Conservation (phyloP, 1,284 basidiomycete species). For the Singerocomus rubriflavus region DNA sequence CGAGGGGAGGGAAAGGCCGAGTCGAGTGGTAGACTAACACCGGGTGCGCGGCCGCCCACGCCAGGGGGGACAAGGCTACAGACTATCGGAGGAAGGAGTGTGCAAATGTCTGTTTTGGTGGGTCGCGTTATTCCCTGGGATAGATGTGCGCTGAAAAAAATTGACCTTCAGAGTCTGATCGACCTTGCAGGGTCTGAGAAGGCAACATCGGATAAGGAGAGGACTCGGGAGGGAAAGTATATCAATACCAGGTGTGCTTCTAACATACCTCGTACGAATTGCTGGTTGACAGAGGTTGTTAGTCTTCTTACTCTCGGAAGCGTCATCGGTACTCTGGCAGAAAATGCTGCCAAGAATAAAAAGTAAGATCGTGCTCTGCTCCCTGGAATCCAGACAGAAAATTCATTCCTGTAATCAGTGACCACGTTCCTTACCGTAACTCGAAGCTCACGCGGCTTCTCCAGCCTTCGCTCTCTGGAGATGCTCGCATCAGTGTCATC, state of each 20-base stretch:
- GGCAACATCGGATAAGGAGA: conserved; percentile 89
- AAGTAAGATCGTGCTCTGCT: conserved; percentile 37
- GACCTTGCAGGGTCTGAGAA: conserved; percentile 98
- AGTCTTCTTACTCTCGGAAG: conserved; percentile 87
- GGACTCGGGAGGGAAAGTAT: conserved; percentile 89
- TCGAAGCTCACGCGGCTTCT: conserved; percentile 93
- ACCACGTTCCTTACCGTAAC: conserved; percentile 94
- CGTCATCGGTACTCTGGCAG: conserved; percentile 86
- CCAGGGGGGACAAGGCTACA: conserved; percentile 65
- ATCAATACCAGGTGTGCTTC: conserved; percentile 79
- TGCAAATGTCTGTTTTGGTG: conserved; percentile 79
- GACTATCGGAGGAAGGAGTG: conserved; percentile 67
- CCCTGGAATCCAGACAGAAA: not conserved
- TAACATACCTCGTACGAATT: not conserved
- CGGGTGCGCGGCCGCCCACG: conserved; percentile 59
- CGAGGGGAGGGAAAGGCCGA: conserved; percentile 46
- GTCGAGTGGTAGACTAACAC: conserved; percentile 51
- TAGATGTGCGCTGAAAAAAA: conserved; percentile 21
- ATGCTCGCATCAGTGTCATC: conserved; percentile 94
- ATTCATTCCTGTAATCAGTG: conserved; percentile 39
- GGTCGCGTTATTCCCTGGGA: conserved; percentile 17
- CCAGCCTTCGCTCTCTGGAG: conserved; percentile 91
- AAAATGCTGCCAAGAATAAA: conserved; percentile 79
- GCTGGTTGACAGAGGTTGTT: conserved; percentile 1
- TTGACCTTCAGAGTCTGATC: conserved; percentile 64